Base-by-base conservation (phyloP, 805 yeast species). In the Wickerhamomyces ciferrii region DNA sequence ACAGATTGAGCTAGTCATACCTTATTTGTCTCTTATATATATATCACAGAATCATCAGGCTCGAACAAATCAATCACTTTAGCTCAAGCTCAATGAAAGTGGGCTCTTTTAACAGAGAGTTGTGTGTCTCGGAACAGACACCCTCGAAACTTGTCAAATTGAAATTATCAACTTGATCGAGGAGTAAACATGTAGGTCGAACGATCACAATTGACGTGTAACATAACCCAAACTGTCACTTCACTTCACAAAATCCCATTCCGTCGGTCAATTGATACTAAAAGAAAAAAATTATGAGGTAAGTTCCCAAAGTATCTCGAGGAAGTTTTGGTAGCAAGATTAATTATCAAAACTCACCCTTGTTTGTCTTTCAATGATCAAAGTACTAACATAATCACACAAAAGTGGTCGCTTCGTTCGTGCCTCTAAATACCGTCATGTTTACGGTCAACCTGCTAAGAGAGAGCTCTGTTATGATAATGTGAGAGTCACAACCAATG, bases 351-450 rank as follows among this genome's bases (percentile, higher is more conserved):
- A n/a, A 32, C 8, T 7, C 15, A n/a, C 36, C 20, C 14, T n/a
- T n/a, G 18, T 15, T 18, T 18, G 6, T 27, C 13, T 27, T 27
- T 27, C 31, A 27, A 4, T 13, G 31, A 34, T 2, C 13, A 5
- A 34, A 18, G 18, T 5, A 41, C 48, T 45, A 42, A 45, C 44
- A 32, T 18, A 20, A 9, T 25, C 8, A 39, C 4, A 17, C 2
- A 10, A 14, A 39, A 84, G 90, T 68, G 90, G 90, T 32, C 83
- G 86, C 67, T 90, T 91, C 63, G 97, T 94, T 39, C 87, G 98
- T 70, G 96, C 97, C 20, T 92, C 98, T 10, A 94, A 94, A 65
- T 94, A 83, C 64, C 88, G 99, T 63, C 98, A 94, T 63, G 97
- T 94, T 20, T 94, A 77, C 66, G 98, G 98, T 38, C 97, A 91